Evolutionary conservation across 805 yeast genomes (phyloP).

Genomic region (Metschnikowia cubensis): DNA sequence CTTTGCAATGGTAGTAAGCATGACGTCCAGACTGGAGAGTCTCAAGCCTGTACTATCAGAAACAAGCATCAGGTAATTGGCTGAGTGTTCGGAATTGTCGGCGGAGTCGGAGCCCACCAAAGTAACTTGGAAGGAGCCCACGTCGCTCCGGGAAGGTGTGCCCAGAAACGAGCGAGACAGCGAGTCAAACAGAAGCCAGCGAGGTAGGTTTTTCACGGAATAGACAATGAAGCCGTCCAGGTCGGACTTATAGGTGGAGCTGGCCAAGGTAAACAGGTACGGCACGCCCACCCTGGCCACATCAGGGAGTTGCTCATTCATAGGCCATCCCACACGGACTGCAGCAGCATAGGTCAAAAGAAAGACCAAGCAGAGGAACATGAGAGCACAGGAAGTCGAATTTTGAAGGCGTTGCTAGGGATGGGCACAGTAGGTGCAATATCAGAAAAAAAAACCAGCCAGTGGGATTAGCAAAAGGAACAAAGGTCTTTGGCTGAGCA

Average conservation of each 20-base stretch:
- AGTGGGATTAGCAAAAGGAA: not conserved
- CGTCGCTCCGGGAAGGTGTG: conserved; percentile 49
- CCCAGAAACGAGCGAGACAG: conserved; percentile 63
- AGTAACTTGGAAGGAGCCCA: conserved; percentile 36
- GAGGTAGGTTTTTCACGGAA: conserved; percentile 57
- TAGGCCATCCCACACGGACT: conserved; percentile 69
- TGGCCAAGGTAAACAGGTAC: conserved; percentile 64
- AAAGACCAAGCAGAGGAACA: conserved; percentile 9
- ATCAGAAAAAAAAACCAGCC: not conserved
- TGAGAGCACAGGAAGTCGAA: not conserved
- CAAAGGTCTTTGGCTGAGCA: not conserved
- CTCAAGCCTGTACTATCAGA: conserved; percentile 54
- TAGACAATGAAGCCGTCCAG: conserved; percentile 47
- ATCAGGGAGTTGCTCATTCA: conserved; percentile 78
- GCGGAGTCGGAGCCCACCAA: conserved; percentile 65
- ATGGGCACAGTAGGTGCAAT: not conserved
- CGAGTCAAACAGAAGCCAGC: conserved; percentile 75
- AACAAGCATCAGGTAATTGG: conserved; percentile 56
- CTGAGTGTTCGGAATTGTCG: conserved; percentile 43
- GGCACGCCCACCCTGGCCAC: conserved; percentile 68
- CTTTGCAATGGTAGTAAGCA: conserved; percentile 50
- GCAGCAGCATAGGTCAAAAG: conserved; percentile 29
- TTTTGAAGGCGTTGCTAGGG: not conserved
- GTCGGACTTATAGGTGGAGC: conserved; percentile 56
- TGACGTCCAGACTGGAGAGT: conserved; percentile 39